A percentile compares a stretch with the other conserved stretches of the same genome.
Conservation (phyloP, 2,329 filamentous ascomycete genomes). For the Aspergillus carbonarius region DNA sequence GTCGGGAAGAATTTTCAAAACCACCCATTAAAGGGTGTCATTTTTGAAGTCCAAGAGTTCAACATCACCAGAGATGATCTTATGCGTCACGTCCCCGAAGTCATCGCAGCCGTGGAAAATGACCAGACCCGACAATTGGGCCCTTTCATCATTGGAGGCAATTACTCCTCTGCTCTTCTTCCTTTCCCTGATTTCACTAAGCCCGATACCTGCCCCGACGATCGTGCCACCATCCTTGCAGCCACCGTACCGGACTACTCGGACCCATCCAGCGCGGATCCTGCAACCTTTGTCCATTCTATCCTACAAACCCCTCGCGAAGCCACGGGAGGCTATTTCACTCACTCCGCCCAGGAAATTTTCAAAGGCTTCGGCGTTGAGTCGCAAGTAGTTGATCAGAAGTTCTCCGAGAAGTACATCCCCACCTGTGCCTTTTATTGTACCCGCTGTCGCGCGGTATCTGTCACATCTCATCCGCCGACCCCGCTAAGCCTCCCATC, state of each 20-base stretch:
- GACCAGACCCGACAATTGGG: too few relatives aligned
- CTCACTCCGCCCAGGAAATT: background rate
- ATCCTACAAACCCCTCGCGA: background rate
- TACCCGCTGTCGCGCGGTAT: constrained; percentile 18
- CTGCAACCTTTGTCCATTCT: too few relatives aligned
- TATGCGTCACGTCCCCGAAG: background rate
- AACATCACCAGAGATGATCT: background rate
- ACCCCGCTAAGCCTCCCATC: constrained; percentile 36
- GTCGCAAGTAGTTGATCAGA: background rate
- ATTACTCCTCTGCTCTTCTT: constrained; percentile 22
- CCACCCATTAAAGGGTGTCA: background rate
- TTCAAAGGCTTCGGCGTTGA: background rate
- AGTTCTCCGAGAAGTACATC: background rate
- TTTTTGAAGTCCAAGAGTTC: too few relatives aligned
- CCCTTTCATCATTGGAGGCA: too few relatives aligned
- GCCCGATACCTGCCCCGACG: background rate
- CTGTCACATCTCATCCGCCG: constrained; percentile 31
- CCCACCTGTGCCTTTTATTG: too few relatives aligned
- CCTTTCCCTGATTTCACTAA: background rate
- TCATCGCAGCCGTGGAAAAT: too few relatives aligned
- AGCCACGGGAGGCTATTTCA: background rate
- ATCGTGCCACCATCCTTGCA: background rate
- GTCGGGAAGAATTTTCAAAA: constrained; percentile 4
- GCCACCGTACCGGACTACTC: too few relatives aligned
- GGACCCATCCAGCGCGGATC: background rate